Conservation (phyloP, 441 rosid genomes). For the Jatropha podagrica region DNA sequence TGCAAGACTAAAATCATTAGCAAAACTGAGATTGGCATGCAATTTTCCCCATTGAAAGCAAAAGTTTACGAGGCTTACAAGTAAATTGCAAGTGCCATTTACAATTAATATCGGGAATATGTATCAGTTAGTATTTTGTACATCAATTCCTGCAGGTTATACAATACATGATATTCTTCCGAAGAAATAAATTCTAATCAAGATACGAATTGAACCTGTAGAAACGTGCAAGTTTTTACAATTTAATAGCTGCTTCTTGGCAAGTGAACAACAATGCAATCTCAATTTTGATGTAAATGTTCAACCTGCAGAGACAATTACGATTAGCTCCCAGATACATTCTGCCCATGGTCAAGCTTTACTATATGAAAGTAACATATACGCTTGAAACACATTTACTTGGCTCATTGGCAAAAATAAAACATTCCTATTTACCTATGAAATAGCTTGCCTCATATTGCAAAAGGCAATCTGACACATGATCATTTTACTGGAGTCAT, state of each 20-base stretch:
- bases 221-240: conserved; percentile 1
- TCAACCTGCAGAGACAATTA: conserved; percentile 18
- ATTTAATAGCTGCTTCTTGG: neutral
- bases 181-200: conserved; percentile 6
- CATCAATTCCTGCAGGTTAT: neutral
- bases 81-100: neutral
- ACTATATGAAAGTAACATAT: neutral
- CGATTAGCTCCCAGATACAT: conserved; percentile 8
- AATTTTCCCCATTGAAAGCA: neutral
- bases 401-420: neutral
- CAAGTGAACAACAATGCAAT: neutral
- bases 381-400: neutral
- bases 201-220: conserved; percentile 18
- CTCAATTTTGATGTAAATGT: neutral
- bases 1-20: too few species aligned
- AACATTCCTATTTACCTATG: neutral
- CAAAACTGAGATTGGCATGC: too few species aligned
- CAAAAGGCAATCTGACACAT: neutral
- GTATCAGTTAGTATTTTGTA: neutral
- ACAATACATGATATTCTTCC: neutral
- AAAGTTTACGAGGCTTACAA: neutral
- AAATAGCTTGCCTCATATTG: neutral
- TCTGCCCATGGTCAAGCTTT: neutral
- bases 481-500: neutral
- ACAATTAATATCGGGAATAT: neutral